phyloP scores from a whole-genome alignment of 805 yeast species.

The Maudiozyma saulgeensis region DNA sequence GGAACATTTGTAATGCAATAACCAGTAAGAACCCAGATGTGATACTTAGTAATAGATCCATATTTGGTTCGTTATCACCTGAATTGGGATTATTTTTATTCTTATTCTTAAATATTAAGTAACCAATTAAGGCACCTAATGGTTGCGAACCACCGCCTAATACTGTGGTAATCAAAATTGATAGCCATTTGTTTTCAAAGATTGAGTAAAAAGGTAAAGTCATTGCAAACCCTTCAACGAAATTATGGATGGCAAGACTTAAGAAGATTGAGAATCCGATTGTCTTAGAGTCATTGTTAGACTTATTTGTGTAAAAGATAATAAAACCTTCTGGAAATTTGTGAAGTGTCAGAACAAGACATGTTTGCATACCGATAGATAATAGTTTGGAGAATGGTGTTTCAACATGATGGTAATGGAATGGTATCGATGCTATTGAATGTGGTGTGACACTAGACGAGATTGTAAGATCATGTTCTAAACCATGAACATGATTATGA shows the following conservation, averaged over 20 bases:
- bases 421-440: not conserved
- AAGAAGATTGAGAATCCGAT: constrained; percentile 75
- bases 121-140: constrained; percentile 73
- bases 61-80: constrained; percentile 30
- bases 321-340: constrained; percentile 94
- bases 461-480: not conserved
- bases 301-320: constrained; percentile 55
- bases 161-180: constrained; percentile 53
- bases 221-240: constrained; percentile 91
- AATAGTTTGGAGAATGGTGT: constrained; percentile 71
- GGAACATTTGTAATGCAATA: constrained; percentile 80
- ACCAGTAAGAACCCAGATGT: constrained; percentile 80
- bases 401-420: constrained; percentile 49
- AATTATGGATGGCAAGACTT: constrained; percentile 80
- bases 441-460: not conserved
- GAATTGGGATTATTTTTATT: constrained; percentile 25
- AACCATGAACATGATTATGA: not conserved
- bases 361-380: constrained; percentile 84
- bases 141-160: constrained; percentile 86
- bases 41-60: constrained; percentile 45
- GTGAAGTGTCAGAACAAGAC: constrained; percentile 78
- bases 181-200: constrained; percentile 48
- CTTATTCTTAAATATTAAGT: constrained; percentile 36
- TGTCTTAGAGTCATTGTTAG: constrained; percentile 25
- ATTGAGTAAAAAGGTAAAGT: constrained; percentile 82